These are phyloP conservation scores for Curvularia hawaiiensis DNA, from an alignment of 2,329 filamentous ascomycete species.

Conservation along the genomic window DNA sequence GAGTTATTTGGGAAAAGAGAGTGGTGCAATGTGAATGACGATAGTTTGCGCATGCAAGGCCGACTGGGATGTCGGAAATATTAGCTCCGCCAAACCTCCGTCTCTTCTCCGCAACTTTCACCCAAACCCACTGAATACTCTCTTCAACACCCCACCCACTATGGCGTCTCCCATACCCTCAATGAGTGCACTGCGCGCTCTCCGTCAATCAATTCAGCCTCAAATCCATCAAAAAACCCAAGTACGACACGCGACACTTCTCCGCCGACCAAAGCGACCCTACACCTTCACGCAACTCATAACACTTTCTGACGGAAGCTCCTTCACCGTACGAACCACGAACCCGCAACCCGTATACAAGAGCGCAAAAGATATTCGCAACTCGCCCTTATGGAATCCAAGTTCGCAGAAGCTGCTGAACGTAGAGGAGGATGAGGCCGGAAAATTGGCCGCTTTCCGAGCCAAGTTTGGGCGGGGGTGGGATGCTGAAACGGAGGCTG, in stretches of 20 bases:
- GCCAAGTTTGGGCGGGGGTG: slow-evolving; percentile 82
- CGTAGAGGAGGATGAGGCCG: slow-evolving; percentile 94
- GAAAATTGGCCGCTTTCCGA: slow-evolving; percentile 84
- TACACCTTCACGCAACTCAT: slow-evolving; percentile 98
- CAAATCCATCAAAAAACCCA: slow-evolving; percentile 51
- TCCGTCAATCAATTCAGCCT: slow-evolving; percentile 34
- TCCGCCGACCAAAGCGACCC: slow-evolving; percentile 85
- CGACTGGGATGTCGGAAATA: slow-evolving; percentile 18
- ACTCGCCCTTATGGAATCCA: slow-evolving; percentile 91
- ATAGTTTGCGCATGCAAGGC: slow-evolving; percentile 3
- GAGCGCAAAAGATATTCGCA: slow-evolving; percentile 81
- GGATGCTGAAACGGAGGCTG: slow-evolving; percentile 58
- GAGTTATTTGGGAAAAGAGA: not conserved
- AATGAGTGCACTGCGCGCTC: slow-evolving; percentile 37
- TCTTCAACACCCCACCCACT: slow-evolving; percentile 13
- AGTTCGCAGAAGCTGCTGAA: slow-evolving; percentile 79
- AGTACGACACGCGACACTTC: slow-evolving; percentile 80
- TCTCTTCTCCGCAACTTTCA: slow-evolving; percentile 33
- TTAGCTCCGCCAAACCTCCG: slow-evolving; percentile 24
- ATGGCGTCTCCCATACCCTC: slow-evolving; percentile 44
- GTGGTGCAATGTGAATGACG: slow-evolving; percentile 10
- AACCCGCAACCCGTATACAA: slow-evolving; percentile 68
- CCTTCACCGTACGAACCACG: slow-evolving; percentile 80
- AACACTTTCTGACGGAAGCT: slow-evolving; percentile 87
- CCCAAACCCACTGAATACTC: slow-evolving; percentile 10